phyloP scores from a whole-genome alignment of 208 protist species.

The Spongospora subterranea region DNA sequence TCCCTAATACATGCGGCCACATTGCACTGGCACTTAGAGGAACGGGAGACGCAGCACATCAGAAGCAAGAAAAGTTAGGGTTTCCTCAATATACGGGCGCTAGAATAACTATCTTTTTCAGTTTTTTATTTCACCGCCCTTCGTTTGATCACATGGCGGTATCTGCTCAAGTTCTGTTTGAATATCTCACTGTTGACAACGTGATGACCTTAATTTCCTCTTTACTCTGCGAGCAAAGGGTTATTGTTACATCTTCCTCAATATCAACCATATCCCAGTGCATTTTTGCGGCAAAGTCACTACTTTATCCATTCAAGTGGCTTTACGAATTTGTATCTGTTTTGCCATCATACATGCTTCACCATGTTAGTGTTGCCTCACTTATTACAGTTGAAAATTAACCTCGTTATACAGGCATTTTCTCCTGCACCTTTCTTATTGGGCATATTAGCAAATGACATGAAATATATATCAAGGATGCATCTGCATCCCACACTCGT shows the following conservation, averaged over 20 bases:
- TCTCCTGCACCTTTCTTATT: background rate
- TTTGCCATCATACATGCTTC: slow-evolving; percentile 4
- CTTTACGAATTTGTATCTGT: background rate
- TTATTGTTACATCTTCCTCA: slow-evolving; percentile 11
- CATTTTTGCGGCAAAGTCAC: background rate
- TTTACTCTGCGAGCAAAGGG: background rate
- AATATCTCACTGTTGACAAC: slow-evolving; percentile 38
- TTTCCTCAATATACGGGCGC: background rate
- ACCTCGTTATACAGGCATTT: background rate
- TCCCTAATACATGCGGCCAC: background rate
- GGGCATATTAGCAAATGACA: background rate
- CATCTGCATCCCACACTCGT: background rate
- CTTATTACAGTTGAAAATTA: background rate
- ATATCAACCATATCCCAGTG: background rate
- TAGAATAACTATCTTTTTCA: background rate
- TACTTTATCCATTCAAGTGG: slow-evolving; percentile 42
- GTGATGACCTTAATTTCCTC: background rate
- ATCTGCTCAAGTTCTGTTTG: background rate
- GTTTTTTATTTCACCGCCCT: slow-evolving; percentile 30
- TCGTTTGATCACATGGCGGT: slow-evolving; percentile 25
- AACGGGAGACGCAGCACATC: background rate
- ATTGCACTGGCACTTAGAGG: background rate
- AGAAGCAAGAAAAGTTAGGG: background rate
- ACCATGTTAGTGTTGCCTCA: background rate
- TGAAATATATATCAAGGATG: background rate